Base-by-base conservation (phyloP, 2,329 filamentous ascomycete genomes). In the Exophiala calicioides region DNA sequence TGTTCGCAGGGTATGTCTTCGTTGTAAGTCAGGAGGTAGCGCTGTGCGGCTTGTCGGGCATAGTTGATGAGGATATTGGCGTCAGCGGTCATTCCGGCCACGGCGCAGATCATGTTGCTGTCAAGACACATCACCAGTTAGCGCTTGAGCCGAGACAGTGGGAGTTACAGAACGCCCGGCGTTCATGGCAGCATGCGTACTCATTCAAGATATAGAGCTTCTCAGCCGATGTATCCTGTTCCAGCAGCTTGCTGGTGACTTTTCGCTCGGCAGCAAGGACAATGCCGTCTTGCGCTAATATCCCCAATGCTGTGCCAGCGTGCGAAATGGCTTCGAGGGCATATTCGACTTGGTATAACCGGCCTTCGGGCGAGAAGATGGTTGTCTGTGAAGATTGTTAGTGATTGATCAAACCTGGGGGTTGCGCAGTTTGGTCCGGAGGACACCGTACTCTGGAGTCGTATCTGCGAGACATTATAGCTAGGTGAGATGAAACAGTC, bases 21-120 rank as follows among this genome's bases (percentile, higher is more conserved):
- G 78, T 97, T 95, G 80, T 98, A 98, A 63, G 91, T 98, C 59
- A 95, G 83, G 68, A 98, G 91, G 75, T 98, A 97, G 66, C 86
- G 84, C 76, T 98, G 93, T 62, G 93, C 93, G 63, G 88, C 87
- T 81, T 95, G 89, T 62, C 93, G 90, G 68, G 93, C 94, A 73
- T 94, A 96, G 79, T 98, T 98, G 83, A 98, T 98, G 69, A 98
- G 89, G 71, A 98, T 98, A 78, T 98, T 98, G 70, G 93, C 93
- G 68, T 98, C 93, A 65, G 93, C 93, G 34, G 90, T 98, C 91
- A 98, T 97, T 67, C 93, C 93, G 62, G 93, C 93, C 51, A 98
- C 93, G 53, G 93, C 93, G 72, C 90, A 96, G 73, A 98, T 97
- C 94, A 98, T 98, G 78, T 98, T 98, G 76, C 91, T 97, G 58